Conservation (phyloP, 1,284 basidiomycete genomes). For the Cerioporus squamosus region DNA sequence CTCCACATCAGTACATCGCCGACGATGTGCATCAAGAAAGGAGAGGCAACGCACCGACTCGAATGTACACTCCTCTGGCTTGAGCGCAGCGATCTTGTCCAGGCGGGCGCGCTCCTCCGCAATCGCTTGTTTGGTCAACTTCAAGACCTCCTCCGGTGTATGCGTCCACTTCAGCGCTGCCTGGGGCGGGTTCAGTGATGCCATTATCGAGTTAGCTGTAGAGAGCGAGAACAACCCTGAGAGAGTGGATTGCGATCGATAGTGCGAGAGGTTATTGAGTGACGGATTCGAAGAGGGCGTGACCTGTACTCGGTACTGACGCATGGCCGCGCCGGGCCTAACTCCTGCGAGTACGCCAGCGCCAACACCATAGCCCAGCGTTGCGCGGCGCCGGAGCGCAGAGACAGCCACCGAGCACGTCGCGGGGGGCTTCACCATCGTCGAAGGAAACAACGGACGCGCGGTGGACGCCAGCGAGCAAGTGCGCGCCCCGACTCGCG, state of each 20-base stretch:
- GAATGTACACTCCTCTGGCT: conserved; percentile 38
- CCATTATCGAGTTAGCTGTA: conserved; percentile 38
- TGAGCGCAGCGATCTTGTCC: conserved; percentile 67
- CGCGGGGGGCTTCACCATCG: conserved; percentile 23
- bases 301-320: conserved; percentile 20
- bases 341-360: conserved; percentile 26
- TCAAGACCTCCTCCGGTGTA: conserved; percentile 61
- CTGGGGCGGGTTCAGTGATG: conserved; percentile 65
- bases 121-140: conserved; percentile 64
- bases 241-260: conserved; percentile 27
- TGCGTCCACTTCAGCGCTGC: conserved; percentile 72
- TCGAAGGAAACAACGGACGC: background rate
- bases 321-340: conserved; percentile 26
- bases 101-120: conserved; percentile 55
- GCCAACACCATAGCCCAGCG: conserved; percentile 24
- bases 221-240: conserved; percentile 28
- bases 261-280: conserved; percentile 13
- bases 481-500: background rate
- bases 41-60: conserved; percentile 24
- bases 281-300: conserved; percentile 22
- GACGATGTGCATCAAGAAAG: background rate
- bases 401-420: conserved; percentile 24
- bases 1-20: conserved; percentile 2
- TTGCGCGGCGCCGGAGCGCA: conserved; percentile 15
- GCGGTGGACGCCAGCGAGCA: conserved; percentile 5